Evolutionary conservation across 2,329 filamentous ascomycete species (phyloP), one percentile per base, ranked within the genome.

Genomic region (Ceratocystis ficicola): DNA sequence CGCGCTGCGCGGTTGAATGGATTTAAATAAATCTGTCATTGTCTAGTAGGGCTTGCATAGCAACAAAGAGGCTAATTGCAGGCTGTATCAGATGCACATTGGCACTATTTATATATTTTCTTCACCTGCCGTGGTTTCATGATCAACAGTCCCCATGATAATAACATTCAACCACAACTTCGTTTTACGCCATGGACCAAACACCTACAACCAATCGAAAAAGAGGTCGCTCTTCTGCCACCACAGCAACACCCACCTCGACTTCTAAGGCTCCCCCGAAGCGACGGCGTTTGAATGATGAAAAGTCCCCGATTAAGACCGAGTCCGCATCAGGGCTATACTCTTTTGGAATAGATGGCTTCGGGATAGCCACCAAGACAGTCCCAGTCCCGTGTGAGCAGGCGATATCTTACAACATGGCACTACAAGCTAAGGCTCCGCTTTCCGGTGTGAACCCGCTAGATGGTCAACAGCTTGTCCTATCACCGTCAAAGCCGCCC

Each of bases 221-320:
- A 59, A 60, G 66, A 22, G 61, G 62, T 25, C 65, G 64, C 22
- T 65, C 55, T 25, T 52, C 60, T 32, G 63, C 62, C 30, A 30
- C 67, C 57, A 67, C 68, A 30, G 64, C 65, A 44, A 66, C 67
- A 52, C 55, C 65, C 8, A 66, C 65, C 7, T 66, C 63, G 17
- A 62, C 65, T 20, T 46, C 65, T 22, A 64, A 62, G 5, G 55
- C 61, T 10, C 57, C 55, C 41, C n/a, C 41, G 20, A 44, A 66
- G 30, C 44, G 61, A 4, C 63, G 63, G 60, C 60, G 68, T 20
- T 46, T 67, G 41, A 12, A 62, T 41, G 32, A 64, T 59, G 65
- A 68, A 64, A 50, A 59, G 52, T 25, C 46, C 5, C 63, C 66
- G 3, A 52, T 57, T 3, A 57, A 32, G 28, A 57, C 5, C 25